Evolutionary conservation across 345 rosid genomes (phyloP), one percentile per base, ranked within the genome.

Genomic region (Eucalyptus polybractea): DNA sequence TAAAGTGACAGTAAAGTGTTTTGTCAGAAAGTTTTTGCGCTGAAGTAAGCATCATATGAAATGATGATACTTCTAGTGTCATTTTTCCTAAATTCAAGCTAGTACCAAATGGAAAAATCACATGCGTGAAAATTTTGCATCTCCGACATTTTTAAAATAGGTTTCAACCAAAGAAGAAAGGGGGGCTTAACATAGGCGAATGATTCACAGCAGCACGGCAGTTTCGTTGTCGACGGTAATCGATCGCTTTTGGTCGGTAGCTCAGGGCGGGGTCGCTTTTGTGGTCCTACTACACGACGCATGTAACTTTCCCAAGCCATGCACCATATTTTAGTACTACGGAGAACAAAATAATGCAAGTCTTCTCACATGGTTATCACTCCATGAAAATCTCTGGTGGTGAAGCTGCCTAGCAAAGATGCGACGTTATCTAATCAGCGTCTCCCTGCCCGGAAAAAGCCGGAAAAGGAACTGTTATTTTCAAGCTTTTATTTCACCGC

Each of bases 21-120:
- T 1, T 7, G 2, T 65, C 1, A 3, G 1, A n/a, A 65, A 65
- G 3, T 15, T n/a, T 14, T n/a, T 16, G 3, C 3, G 0, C 0
- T 14, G 10, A n/a, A 29, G 9, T 65, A n/a, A 65, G 37, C 10
- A 0, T 65, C 0, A 15, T n/a, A n/a, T 14, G 21, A 65, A 50
- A 60, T 6, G 0, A 5, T 6, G 13, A 60, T 27, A 27, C 15
- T 60, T 60, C 8, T 27, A 27, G 14, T 5, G 67, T 60, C 31
- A 27, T 27, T 62, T 62, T 27, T 13, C 13, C 16, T 62, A 62
- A 62, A 62, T 62, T 16, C 19, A n/a, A 65, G 76, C 76, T 5
- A 2, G 19, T n/a, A 62, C 33, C 69, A 12, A 65, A n/a, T 65
- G 21, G 2, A 65, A 65, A 65, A 65, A 15, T 14, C 76, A 15